Evolutionary conservation across 139 green algal species (phyloP).

Genomic region (Nannochloris sp.): DNA sequence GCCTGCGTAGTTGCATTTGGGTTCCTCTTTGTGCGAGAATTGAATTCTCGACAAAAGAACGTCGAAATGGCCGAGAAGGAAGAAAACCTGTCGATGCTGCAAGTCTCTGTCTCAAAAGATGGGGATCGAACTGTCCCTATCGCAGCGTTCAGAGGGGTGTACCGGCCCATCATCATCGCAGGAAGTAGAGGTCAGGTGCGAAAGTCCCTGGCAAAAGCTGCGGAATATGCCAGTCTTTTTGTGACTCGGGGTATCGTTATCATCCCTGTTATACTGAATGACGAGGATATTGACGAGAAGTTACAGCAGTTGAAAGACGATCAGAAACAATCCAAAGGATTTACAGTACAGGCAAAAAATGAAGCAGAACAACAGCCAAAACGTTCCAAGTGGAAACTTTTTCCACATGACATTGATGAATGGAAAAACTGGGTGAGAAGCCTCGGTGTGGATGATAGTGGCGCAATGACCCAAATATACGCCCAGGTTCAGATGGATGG

Average conservation of each 20-base stretch:
- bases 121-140: conserved; percentile 54
- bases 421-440: conserved; percentile 68
- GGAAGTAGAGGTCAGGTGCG: conserved; percentile 53
- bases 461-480: conserved; percentile 24
- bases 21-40: conserved; percentile 68
- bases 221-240: conserved; percentile 42
- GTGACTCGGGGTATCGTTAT: conserved; percentile 60
- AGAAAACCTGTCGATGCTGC: conserved; percentile 66
- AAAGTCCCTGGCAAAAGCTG: conserved; percentile 38
- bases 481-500: conserved; percentile 82
- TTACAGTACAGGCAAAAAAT: conserved; percentile 32
- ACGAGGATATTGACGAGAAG: conserved; percentile 44
- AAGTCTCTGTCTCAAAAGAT: conserved; percentile 50
- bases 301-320: conserved; percentile 55
- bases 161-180: conserved; percentile 67
- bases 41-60: conserved; percentile 36
- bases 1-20: conserved; percentile 44
- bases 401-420: conserved; percentile 37
- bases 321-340: conserved; percentile 19
- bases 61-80: conserved; percentile 52
- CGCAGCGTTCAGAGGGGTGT: conserved; percentile 56
- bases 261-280: conserved; percentile 27
- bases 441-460: conserved; percentile 16
- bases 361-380: conserved; percentile 11
- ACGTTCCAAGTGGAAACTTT: conserved; percentile 43